These are phyloP conservation scores for Puya raimondii DNA, from an alignment of 176 grass and related monocot species.

Conservation along the genomic window DNA sequence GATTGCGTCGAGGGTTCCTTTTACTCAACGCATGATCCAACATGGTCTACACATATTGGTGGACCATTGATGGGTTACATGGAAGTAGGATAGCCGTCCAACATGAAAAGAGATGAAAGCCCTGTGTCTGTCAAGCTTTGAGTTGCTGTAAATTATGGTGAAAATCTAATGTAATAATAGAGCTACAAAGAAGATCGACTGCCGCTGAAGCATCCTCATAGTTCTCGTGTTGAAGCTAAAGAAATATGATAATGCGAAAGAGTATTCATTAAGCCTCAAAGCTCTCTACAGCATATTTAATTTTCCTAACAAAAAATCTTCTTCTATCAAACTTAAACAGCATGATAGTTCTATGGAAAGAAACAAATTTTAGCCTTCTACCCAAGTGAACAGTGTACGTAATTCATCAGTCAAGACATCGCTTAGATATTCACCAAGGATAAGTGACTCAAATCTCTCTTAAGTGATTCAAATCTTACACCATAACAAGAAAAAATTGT, in stretches of 20 bases:
- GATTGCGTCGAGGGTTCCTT: neutral
- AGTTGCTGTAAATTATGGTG: slow-evolving; percentile 27
- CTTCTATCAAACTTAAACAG: slow-evolving; percentile 4
- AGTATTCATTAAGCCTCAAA: slow-evolving; percentile 37
- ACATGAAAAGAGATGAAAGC: neutral
- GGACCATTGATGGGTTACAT: slow-evolving; percentile 12
- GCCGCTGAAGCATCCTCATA: slow-evolving; percentile 43
- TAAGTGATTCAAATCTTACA: no score
- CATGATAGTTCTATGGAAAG: neutral
- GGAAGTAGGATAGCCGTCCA: slow-evolving; percentile 3
- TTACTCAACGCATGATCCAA: neutral
- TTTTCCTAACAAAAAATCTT: slow-evolving; percentile 6
- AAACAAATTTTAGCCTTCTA: neutral
- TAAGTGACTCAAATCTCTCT: no score
- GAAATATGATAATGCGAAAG: slow-evolving; percentile 33
- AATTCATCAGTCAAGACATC: neutral
- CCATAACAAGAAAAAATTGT: neutral
- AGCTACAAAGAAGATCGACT: slow-evolving; percentile 31
- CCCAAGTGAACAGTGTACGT: neutral
- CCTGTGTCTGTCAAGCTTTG: neutral
- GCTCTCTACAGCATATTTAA: slow-evolving; percentile 12
- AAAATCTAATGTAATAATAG: slow-evolving; percentile 33
- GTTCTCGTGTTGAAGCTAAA: slow-evolving; percentile 31
- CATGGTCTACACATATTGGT: neutral
- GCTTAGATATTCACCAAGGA: neutral